These are phyloP conservation scores for Fragaria vesca DNA, from an alignment of 306 rosid genomes.

Conservation along the genomic window DNA sequence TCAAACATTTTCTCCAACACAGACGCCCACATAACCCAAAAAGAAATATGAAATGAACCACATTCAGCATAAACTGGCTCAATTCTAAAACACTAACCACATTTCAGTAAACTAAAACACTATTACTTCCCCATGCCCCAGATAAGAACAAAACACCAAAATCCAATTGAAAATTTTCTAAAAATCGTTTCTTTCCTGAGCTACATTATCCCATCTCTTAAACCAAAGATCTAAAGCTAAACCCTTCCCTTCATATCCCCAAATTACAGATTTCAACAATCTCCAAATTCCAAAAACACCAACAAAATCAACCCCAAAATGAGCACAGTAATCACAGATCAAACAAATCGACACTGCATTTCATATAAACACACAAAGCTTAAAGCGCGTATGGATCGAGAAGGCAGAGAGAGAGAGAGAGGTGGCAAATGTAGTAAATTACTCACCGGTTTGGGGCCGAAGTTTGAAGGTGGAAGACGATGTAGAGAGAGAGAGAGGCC, in stretches of 20 bases:
- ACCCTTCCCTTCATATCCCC: background rate
- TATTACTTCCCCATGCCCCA: background rate
- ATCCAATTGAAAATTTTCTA: background rate
- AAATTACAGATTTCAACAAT: background rate
- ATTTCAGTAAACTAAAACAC: background rate
- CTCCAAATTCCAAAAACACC: background rate
- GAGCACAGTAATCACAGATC: background rate
- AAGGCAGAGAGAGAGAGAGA: background rate
- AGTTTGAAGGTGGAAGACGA: slow-evolving; percentile 35
- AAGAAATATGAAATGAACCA: background rate
- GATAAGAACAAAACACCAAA: background rate
- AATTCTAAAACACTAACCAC: background rate
- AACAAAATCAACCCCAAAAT: slow-evolving; percentile 4
- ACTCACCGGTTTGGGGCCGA: slow-evolving; percentile 52
- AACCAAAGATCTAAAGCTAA: slow-evolving; percentile 23
- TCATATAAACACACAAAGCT: slow-evolving; percentile 5
- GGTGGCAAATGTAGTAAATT: slow-evolving; percentile 21
- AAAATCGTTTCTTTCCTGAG: background rate
- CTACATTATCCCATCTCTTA: slow-evolving; percentile 23
- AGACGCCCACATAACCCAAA: background rate
- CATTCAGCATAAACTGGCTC: slow-evolving; percentile 4
- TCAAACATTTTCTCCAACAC: background rate
- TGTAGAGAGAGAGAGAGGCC: background rate
- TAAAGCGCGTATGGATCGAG: background rate
- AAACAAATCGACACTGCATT: slow-evolving; percentile 21